These are phyloP conservation scores for Lactarius akahatsu DNA, from an alignment of 768 basidiomycete genomes.

Conservation along the genomic window DNA sequence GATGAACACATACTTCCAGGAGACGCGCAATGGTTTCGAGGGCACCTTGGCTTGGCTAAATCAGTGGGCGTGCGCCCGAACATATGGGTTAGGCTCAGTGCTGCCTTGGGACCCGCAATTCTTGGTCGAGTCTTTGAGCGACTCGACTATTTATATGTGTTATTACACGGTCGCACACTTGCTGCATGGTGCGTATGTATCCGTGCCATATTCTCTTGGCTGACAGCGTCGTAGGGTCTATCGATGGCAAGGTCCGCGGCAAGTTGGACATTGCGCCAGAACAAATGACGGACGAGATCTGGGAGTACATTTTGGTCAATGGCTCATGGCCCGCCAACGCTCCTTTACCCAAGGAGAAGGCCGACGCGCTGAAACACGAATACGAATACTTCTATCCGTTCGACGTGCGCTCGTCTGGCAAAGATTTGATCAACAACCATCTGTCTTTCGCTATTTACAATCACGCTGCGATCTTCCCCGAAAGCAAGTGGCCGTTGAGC, in stretches of 20 bases:
- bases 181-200: constrained; percentile 67
- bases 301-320: constrained; percentile 89
- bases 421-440: constrained; percentile 95
- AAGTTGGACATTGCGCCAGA: constrained; percentile 82
- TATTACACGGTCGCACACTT: constrained; percentile 95
- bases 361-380: constrained; percentile 81
- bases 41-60: constrained; percentile 92
- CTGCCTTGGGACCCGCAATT: constrained; percentile 97
- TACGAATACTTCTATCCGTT: constrained; percentile 98
- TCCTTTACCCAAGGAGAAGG: constrained; percentile 71
- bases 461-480: constrained; percentile 90
- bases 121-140: constrained; percentile 94
- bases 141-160: constrained; percentile 98
- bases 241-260: constrained; percentile 78
- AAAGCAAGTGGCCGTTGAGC: constrained; percentile 86
- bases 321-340: constrained; percentile 72
- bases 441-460: constrained; percentile 92
- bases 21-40: constrained; percentile 92
- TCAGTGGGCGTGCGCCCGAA: constrained; percentile 98
- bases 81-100: constrained; percentile 92
- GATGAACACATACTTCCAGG: constrained; percentile 90
- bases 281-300: constrained; percentile 96
- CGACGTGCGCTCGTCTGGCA: constrained; percentile 96
- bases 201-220: constrained; percentile 9
- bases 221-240: constrained; percentile 47